These are phyloP conservation scores for Fimicolochytrium jonesii DNA, from an alignment of 192 early-diverging fungal species.

Conservation along the genomic window DNA sequence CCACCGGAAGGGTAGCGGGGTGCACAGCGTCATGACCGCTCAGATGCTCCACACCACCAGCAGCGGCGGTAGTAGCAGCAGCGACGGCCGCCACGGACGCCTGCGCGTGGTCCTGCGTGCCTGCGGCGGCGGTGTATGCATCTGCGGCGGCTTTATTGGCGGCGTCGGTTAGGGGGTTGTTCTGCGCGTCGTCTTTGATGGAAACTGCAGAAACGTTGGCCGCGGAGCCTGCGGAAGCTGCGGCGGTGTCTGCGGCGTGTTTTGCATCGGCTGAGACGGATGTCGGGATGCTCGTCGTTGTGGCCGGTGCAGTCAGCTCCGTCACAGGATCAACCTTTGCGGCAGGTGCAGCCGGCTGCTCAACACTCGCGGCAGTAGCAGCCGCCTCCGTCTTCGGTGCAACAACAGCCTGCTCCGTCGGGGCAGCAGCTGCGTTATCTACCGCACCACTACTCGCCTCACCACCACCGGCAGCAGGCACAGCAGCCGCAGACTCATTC, in stretches of 20 bases:
- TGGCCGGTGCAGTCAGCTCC: not conserved
- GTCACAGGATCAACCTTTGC: not conserved
- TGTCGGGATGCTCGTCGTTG: not conserved
- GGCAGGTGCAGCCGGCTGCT: not conserved
- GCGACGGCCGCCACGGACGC: not conserved
- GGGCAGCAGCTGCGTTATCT: not conserved
- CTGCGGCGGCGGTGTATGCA: not conserved
- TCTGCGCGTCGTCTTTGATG: not conserved
- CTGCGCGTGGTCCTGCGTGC: not conserved
- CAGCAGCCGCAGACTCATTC: not conserved
- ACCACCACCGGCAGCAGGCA: not conserved
- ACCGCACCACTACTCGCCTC: not conserved
- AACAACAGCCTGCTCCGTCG: not conserved
- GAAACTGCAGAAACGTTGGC: not conserved
- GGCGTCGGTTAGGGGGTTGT: not conserved
- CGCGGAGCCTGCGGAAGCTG: not conserved
- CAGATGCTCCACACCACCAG: not conserved
- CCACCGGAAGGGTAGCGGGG: not conserved
- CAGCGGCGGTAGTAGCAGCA: not conserved
- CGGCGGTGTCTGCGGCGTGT: not conserved
- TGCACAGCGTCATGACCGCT: not conserved
- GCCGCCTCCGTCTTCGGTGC: not conserved
- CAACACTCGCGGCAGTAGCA: not conserved
- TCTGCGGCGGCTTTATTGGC: not conserved
- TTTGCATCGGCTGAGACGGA: not conserved